Evolutionary conservation across 352 stramenopile genomes (phyloP).

Genomic region (Pythium rhizo-oryzae): DNA sequence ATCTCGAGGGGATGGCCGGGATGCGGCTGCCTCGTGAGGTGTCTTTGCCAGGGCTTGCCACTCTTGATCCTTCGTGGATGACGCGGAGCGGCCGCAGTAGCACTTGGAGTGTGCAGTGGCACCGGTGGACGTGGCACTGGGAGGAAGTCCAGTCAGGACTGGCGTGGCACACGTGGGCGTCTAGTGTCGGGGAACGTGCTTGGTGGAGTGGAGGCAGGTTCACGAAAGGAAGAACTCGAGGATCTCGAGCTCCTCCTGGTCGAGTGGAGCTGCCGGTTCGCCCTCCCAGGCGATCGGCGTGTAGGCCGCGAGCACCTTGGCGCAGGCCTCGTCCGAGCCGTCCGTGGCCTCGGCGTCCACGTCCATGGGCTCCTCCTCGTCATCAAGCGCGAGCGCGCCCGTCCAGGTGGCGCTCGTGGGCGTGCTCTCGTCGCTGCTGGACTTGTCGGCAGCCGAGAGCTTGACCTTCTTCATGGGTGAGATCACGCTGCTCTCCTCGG

Average conservation of each 20-base stretch:
- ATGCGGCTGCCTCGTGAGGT: too few species aligned
- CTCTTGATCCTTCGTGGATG: too few species aligned
- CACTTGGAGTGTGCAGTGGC: too few species aligned
- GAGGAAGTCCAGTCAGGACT: neutral
- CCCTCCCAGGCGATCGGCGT: conserved; percentile 8
- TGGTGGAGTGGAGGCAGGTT: neutral
- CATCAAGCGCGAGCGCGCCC: conserved; percentile 11
- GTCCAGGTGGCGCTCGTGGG: conserved; percentile 7
- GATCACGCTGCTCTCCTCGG: conserved; percentile 15
- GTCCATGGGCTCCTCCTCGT: neutral
- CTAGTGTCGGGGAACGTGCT: too few species aligned
- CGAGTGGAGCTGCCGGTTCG: conserved; percentile 5
- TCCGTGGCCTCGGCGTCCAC: too few species aligned
- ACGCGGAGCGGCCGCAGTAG: too few species aligned
- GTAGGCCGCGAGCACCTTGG: conserved; percentile 24
- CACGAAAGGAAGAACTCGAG: conserved; percentile 28
- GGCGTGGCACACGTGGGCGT: neutral
- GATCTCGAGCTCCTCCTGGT: conserved; percentile 24
- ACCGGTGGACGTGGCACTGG: neutral
- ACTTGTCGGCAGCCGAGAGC: neutral
- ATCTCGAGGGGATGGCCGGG: too few species aligned
- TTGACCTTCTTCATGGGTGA: conserved; percentile 27
- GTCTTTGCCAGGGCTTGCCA: too few species aligned
- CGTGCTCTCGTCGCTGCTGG: neutral
- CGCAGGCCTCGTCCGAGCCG: conserved; percentile 24